phyloP scores from a whole-genome alignment of 2,329 filamentous ascomycete species.

The Falciphora oryzae region DNA sequence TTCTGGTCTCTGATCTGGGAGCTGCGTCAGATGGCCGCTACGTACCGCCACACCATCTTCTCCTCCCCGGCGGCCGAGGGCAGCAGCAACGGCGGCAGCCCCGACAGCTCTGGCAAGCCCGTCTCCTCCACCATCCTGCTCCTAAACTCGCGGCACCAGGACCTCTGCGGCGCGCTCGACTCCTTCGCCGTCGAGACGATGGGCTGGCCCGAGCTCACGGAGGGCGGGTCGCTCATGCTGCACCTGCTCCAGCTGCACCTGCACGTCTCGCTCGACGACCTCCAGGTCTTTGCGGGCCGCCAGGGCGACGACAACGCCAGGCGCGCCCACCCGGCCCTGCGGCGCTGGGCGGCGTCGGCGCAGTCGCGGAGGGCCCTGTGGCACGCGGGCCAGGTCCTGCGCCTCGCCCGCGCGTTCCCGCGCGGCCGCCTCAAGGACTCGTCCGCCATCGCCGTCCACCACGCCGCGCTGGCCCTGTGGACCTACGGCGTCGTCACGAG shows the following conservation, averaged over 20 bases:
- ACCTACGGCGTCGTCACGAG: slow-evolving; percentile 56
- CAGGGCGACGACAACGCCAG: slow-evolving; percentile 62
- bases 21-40: slow-evolving; percentile 52
- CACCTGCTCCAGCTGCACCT: slow-evolving; percentile 57
- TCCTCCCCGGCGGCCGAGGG: slow-evolving; percentile 24
- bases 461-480: slow-evolving; percentile 64
- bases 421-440: slow-evolving; percentile 55
- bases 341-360: slow-evolving; percentile 13
- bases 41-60: slow-evolving; percentile 42
- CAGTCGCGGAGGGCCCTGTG: slow-evolving; percentile 15
- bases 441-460: slow-evolving; percentile 62
- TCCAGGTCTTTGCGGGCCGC: slow-evolving; percentile 62
- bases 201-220: slow-evolving; percentile 36
- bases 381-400: slow-evolving; percentile 17
- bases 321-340: slow-evolving; percentile 14
- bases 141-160: slow-evolving; percentile 51
- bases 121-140: slow-evolving; percentile 31
- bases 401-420: slow-evolving; percentile 23
- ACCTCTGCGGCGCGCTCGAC: slow-evolving; percentile 53
- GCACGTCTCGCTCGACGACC: slow-evolving; percentile 57
- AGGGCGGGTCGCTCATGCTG: slow-evolving; percentile 41
- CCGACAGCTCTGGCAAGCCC: neutral
- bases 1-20: slow-evolving; percentile 63
- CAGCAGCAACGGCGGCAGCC: neutral
- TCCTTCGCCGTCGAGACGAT: slow-evolving; percentile 38